Evolutionary conservation across 768 basidiomycete genomes (phyloP).

Genomic region (Lentinula raphanica): DNA sequence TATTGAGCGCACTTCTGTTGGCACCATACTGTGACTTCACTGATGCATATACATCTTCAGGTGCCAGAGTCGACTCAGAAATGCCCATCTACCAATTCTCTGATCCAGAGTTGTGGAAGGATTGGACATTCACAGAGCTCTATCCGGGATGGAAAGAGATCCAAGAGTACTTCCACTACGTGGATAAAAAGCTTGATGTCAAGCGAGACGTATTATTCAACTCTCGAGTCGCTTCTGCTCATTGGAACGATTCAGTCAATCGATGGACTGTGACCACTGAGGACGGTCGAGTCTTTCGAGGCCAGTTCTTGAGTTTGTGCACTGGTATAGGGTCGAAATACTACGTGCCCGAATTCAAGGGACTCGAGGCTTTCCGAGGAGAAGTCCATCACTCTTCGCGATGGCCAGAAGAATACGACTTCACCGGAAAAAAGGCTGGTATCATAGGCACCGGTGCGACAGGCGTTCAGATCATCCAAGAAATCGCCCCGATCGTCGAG

Average conservation of each 20-base stretch:
- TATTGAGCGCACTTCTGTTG: background rate
- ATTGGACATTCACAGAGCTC: background rate
- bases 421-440: constrained; percentile 5
- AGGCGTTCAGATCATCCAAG: constrained; percentile 10
- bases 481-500: background rate
- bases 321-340: constrained; percentile 1
- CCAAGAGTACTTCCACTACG: constrained; percentile 1
- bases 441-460: constrained; percentile 7
- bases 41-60: no score
- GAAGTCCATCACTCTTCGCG: background rate
- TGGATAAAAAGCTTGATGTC: constrained; percentile 4
- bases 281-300: background rate
- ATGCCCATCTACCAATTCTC: constrained; percentile 9
- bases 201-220: constrained; percentile 4
- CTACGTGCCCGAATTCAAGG: constrained; percentile 1
- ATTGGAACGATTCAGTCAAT: background rate
- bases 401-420: constrained; percentile 1
- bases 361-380: constrained; percentile 5
- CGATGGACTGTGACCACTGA: constrained; percentile 3
- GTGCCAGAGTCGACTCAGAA: constrained; percentile 4
- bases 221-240: background rate
- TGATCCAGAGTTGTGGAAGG: background rate
- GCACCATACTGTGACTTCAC: no score
- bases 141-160: background rate
- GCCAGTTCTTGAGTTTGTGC: background rate